These are phyloP conservation scores for Eremomyces bilateralis DNA, from an alignment of 495 filamentous ascomycete genomes.

Conservation along the genomic window DNA sequence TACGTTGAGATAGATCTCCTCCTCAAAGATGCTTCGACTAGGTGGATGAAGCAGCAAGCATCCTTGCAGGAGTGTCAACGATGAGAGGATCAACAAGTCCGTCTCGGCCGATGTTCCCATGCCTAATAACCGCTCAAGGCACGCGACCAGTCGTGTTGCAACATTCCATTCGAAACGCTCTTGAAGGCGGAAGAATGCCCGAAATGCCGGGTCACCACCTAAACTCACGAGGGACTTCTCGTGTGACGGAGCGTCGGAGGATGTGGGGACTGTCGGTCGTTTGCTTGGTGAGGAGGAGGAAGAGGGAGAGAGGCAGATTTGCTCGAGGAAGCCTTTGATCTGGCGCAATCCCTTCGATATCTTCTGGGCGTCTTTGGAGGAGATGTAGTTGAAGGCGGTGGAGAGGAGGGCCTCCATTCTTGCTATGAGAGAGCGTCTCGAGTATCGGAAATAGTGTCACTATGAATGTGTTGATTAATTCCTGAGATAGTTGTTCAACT, in stretches of 20 bases:
- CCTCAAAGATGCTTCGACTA: conserved; percentile 65
- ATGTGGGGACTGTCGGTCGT: conserved; percentile 6
- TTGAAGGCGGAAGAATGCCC: conserved; percentile 91
- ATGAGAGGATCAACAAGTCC: conserved; percentile 70
- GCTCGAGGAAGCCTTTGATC: conserved; percentile 85
- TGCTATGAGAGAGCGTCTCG: too few species aligned
- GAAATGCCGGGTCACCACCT: conserved; percentile 68
- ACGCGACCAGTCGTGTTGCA: conserved; percentile 58
- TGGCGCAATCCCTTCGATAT: conserved; percentile 87
- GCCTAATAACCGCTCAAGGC: not conserved
- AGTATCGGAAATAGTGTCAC: too few species aligned
- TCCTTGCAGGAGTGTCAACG: conserved; percentile 79
- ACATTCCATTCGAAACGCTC: conserved; percentile 96
- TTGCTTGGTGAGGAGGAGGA: conserved; percentile 27
- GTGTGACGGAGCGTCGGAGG: conserved; percentile 16
- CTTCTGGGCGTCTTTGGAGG: conserved; percentile 71
- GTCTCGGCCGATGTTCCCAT: conserved; percentile 42
- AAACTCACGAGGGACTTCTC: conserved; percentile 40
- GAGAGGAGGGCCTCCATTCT: conserved; percentile 89
- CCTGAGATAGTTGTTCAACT: too few species aligned
- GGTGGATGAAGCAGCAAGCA: conserved; percentile 82
- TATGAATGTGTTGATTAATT: too few species aligned
- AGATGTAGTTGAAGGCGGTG: conserved; percentile 88
- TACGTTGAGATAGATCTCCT: too few species aligned
- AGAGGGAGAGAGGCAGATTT: conserved; percentile 65